Conservation (phyloP, 768 basidiomycete genomes). For the Termitomyces sp. region DNA sequence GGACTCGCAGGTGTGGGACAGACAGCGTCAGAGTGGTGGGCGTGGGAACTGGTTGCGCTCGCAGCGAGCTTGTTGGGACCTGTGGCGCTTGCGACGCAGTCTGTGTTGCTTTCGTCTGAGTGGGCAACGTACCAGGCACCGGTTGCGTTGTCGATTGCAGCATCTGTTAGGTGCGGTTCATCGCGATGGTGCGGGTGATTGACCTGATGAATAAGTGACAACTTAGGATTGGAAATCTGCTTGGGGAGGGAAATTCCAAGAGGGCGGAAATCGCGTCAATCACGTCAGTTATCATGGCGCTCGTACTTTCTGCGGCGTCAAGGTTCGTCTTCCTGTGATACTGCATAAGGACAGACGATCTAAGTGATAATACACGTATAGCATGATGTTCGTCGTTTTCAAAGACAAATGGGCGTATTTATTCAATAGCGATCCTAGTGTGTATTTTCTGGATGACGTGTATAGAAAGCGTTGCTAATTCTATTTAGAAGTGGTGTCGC, state of each 20-base stretch:
- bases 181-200: background rate
- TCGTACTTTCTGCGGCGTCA: conserved; percentile 54
- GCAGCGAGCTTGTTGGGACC: conserved; percentile 66
- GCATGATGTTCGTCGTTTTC: conserved; percentile 56
- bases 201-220: background rate
- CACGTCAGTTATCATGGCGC: conserved; percentile 58
- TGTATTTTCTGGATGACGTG: conserved; percentile 9
- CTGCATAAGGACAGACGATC: background rate
- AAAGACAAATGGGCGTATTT: conserved; percentile 64
- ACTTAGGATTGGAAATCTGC: conserved; percentile 78
- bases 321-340: conserved; percentile 34
- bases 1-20: conserved; percentile 85
- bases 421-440: conserved; percentile 65
- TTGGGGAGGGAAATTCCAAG: conserved; percentile 72
- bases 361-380: conserved; percentile 16
- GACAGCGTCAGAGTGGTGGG: conserved; percentile 94
- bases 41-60: conserved; percentile 80
- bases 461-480: background rate
- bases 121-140: conserved; percentile 81
- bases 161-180: conserved; percentile 67
- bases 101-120: conserved; percentile 71
- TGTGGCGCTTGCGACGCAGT: conserved; percentile 79
- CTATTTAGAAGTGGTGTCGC: conserved; percentile 41
- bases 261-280: conserved; percentile 68
- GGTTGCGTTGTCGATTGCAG: conserved; percentile 74